Conservation (phyloP, 176 grass and related monocot genomes). For the Oryza meridionalis region DNA sequence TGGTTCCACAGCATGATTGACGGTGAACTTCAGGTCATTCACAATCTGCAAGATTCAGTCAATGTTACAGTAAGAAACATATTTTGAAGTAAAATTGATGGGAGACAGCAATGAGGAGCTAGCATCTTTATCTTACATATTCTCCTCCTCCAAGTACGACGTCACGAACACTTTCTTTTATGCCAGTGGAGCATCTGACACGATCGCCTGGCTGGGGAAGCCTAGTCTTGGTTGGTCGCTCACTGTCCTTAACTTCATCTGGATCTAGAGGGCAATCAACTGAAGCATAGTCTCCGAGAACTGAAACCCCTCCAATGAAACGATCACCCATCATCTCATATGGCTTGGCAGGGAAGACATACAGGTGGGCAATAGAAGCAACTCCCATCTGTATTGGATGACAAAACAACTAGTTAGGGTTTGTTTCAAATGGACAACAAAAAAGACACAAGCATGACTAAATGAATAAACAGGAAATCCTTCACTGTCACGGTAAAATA, state of each 20-base stretch:
- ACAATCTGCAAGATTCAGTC: slow-evolving; percentile 64
- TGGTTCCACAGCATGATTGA: slow-evolving; percentile 82
- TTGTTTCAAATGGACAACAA: slow-evolving; percentile 13
- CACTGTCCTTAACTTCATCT: slow-evolving; percentile 89
- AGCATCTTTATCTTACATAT: slow-evolving; percentile 60
- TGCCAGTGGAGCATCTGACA: slow-evolving; percentile 56
- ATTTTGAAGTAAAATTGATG: neutral
- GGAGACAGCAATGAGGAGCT: neutral
- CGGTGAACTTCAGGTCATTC: slow-evolving; percentile 96
- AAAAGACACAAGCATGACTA: slow-evolving; percentile 19
- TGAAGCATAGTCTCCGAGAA: slow-evolving; percentile 88
- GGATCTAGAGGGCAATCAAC: slow-evolving; percentile 80
- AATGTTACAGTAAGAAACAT: neutral
- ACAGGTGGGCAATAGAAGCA: slow-evolving; percentile 84
- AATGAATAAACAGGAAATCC: slow-evolving; percentile 3
- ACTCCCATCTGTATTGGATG: slow-evolving; percentile 80
- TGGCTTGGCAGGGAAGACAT: slow-evolving; percentile 84
- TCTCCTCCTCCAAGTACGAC: slow-evolving; percentile 90
- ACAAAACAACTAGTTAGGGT: slow-evolving; percentile 21
- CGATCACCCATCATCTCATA: slow-evolving; percentile 75
- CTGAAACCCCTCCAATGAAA: slow-evolving; percentile 63
- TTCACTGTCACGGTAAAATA: slow-evolving; percentile 7
- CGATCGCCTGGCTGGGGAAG: slow-evolving; percentile 58
- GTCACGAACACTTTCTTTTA: slow-evolving; percentile 85
- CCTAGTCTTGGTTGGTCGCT: slow-evolving; percentile 66